Percentiles rank a stretch among this genome's conserved stretches.
These are phyloP conservation scores for Prosopis cineraria DNA, from an alignment of 306 rosid genomes.

Conservation along the genomic window DNA sequence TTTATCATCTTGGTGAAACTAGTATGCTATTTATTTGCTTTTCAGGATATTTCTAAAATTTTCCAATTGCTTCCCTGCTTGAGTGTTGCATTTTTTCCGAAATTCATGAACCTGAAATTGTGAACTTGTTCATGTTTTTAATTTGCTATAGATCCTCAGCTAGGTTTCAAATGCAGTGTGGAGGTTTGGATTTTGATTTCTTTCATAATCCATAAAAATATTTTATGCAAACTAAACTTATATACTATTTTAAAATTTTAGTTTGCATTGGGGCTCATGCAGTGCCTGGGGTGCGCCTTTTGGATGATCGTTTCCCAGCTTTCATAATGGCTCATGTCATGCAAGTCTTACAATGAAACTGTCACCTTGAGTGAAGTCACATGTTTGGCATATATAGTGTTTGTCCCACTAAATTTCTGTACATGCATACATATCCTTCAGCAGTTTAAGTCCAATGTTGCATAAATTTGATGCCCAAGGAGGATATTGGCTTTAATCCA, in stretches of 20 bases:
- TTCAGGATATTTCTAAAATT: conserved; percentile 28
- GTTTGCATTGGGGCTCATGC: neutral
- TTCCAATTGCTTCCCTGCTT: neutral
- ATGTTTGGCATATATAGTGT: conserved; percentile 4
- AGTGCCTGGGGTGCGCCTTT: neutral
- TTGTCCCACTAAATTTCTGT: conserved; percentile 22
- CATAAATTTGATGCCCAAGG: conserved; percentile 15
- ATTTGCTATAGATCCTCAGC: neutral
- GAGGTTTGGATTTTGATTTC: conserved; percentile 29
- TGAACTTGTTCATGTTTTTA: neutral
- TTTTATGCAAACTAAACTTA: conserved; percentile 17
- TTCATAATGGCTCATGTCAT: neutral
- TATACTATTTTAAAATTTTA: conserved; percentile 14
- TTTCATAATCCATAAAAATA: neutral
- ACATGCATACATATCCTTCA: conserved; percentile 1
- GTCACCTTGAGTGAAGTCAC: neutral
- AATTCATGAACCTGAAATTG: neutral
- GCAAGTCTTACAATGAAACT: conserved; percentile 12
- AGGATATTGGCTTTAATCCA: conserved; percentile 4
- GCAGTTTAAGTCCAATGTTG: conserved; percentile 20
- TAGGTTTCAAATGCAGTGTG: neutral
- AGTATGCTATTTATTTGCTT: neutral
- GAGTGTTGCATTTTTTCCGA: conserved; percentile 16
- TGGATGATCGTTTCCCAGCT: neutral
- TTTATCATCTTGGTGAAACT: conserved; percentile 4